Percentiles rank a stretch among this genome's conserved stretches.
Evolutionary conservation across 257 asterid species (phyloP).

Genomic region (Osmanthus fragrans): DNA sequence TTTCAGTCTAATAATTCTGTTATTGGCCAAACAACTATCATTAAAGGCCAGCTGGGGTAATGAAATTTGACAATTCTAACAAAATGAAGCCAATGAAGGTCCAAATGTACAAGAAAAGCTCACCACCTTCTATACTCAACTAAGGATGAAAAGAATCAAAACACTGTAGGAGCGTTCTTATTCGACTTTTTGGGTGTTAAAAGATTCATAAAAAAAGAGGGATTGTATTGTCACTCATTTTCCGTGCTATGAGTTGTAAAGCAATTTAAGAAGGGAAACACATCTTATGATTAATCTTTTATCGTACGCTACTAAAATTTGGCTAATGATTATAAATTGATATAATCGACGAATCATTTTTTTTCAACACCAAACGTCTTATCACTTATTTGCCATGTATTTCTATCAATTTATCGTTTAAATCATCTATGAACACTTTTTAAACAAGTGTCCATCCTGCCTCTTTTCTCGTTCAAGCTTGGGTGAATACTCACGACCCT

Average conservation of each 20-base stretch:
- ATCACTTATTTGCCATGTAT: too few species aligned
- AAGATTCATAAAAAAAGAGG: conserved; percentile 30
- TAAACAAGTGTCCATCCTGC: too few species aligned
- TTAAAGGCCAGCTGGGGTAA: neutral
- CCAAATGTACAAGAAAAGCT: neutral
- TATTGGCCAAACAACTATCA: neutral
- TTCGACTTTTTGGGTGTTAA: conserved; percentile 39
- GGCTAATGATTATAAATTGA: too few species aligned
- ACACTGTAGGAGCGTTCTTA: conserved; percentile 30
- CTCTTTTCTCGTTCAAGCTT: too few species aligned
- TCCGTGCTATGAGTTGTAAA: conserved; percentile 30
- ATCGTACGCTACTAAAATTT: too few species aligned
- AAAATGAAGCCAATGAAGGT: conserved; percentile 17
- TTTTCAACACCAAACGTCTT: too few species aligned
- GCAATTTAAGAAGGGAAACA: conserved; percentile 9
- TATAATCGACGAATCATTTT: too few species aligned
- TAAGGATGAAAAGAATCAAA: conserved; percentile 29
- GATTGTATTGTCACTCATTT: too few species aligned
- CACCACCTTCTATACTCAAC: neutral
- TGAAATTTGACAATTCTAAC: neutral
- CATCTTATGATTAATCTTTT: neutral
- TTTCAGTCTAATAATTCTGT: neutral
- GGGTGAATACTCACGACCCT: too few species aligned
- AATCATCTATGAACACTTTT: too few species aligned
- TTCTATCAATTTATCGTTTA: too few species aligned